Evolutionary conservation across 176 grass and related monocot species (phyloP), one percentile per base, ranked within the genome.

Genomic region (Juncus inflexus): DNA sequence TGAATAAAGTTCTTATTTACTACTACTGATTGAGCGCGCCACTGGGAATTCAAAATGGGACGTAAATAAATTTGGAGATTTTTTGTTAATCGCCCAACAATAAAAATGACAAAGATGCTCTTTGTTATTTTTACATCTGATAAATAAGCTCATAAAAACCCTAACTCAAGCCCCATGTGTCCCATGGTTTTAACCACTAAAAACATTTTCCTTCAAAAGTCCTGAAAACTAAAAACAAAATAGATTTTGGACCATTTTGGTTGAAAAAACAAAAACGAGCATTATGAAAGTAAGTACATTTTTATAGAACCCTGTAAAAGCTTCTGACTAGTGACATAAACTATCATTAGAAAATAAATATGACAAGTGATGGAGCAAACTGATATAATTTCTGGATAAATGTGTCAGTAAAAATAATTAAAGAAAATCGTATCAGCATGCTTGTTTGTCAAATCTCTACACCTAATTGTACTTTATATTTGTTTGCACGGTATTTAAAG

Each of bases 71-170:
- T 28, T 28, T 28, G 19, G 19, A 28, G 19, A 28, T 28, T 28
- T 28, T 28, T 28, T 16, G 60, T 72, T 50, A 57, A 79, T 58
- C 9, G 66, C 49, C 38, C 15, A 74, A 52, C 61, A 80, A n/a
- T 12, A 61, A 47, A 80, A 13, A 47, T 68, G 78, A 40, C 78
- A 74, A 66, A 45, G 62, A 12, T 61, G 54, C 42, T 59, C 5
- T 36, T 74, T 74, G 62, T 67, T 62, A 73, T 58, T 66, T 70
- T 53, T 70, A 13, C 42, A 45, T 71, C 58, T 68, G 43, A 74
- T 42, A 75, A 64, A 37, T 5, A 5, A 3, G 6, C 53, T 54
- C 47, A 64, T 75, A 40, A 41, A 75, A 75, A 75, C 10, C 19
- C 43, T 15, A 75, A 53, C 50, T 28, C 43, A 47, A 39, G 40